These are phyloP conservation scores for Moesziomyces antarcticus DNA, from an alignment of 1,284 basidiomycete genomes.

Conservation along the genomic window DNA sequence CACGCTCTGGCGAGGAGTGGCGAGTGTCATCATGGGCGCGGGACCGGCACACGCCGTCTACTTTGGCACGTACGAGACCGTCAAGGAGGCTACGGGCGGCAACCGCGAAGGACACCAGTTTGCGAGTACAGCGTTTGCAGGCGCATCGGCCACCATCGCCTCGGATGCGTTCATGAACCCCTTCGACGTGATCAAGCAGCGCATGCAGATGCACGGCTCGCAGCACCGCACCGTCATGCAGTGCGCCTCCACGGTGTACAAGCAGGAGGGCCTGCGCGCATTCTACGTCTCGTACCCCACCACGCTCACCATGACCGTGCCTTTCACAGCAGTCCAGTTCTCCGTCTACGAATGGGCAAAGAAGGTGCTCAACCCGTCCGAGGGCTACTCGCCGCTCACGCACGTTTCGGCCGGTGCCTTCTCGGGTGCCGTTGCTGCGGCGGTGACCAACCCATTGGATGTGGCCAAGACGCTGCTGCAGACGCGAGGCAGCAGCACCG, in stretches of 20 bases:
- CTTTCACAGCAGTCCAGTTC: constrained; percentile 98
- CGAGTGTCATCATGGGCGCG: constrained; percentile 95
- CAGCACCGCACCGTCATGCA: constrained; percentile 84
- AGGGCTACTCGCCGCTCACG: constrained; percentile 87
- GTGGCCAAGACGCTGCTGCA: constrained; percentile 98
- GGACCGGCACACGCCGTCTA: constrained; percentile 98
- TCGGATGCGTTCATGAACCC: constrained; percentile 99
- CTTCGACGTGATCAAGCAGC: constrained; percentile 99
- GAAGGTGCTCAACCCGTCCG: constrained; percentile 83
- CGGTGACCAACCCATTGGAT: constrained; percentile 94
- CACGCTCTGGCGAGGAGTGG: constrained; percentile 94
- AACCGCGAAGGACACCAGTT: constrained; percentile 84
- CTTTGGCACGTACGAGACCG: constrained; percentile 94
- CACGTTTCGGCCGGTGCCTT: constrained; percentile 92
- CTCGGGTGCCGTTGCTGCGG: constrained; percentile 92
- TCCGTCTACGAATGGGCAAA: constrained; percentile 96
- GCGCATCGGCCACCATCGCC: constrained; percentile 92
- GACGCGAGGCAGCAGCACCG: constrained; percentile 85
- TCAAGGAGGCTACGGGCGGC: constrained; percentile 92
- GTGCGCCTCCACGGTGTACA: constrained; percentile 86
- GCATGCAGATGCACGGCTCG: constrained; percentile 96
- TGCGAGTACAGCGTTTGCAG: constrained; percentile 86
- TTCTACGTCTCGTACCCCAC: constrained; percentile 99
- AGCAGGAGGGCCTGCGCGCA: constrained; percentile 84
- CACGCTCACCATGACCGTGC: constrained; percentile 90